A percentile compares a stretch with the other conserved stretches of the same genome.
Evolutionary conservation across 768 basidiomycete species (phyloP).

Genomic region (Exsudoporus frostii): DNA sequence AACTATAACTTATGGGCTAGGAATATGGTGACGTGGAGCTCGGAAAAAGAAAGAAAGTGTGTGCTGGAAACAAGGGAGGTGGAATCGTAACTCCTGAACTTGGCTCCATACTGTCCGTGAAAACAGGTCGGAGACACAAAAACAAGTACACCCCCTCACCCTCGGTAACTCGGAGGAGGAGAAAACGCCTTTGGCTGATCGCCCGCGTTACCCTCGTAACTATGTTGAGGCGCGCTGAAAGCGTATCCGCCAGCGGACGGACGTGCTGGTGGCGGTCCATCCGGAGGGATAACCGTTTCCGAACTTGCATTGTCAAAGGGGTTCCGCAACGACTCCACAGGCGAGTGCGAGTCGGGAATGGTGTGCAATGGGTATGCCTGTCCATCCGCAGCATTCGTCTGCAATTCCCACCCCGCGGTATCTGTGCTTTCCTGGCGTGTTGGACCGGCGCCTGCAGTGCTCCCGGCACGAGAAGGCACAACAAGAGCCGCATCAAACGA

Average conservation of each 20-base stretch:
- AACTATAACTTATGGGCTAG: conserved; percentile 24
- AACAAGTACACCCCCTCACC: not conserved
- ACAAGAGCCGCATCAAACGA: conserved; percentile 15
- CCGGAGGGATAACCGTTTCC: conserved; percentile 19
- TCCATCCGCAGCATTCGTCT: conserved; percentile 24
- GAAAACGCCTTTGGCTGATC: conserved; percentile 2
- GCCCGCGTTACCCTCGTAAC: conserved; percentile 16
- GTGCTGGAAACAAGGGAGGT: not conserved
- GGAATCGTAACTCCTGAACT: not conserved
- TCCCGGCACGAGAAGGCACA: conserved; percentile 11
- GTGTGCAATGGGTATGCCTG: conserved; percentile 24
- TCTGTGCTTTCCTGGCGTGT: conserved; percentile 31
- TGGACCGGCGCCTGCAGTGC: conserved; percentile 4
- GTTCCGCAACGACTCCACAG: conserved; percentile 18
- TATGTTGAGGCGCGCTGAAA: conserved; percentile 24
- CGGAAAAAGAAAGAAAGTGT: conserved; percentile 3
- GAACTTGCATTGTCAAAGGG: conserved; percentile 23
- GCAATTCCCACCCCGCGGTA: conserved; percentile 29
- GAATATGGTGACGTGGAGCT: not conserved
- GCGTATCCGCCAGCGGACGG: conserved; percentile 20
- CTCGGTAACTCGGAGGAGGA: conserved; percentile 21
- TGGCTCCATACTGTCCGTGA: not conserved
- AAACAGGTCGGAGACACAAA: not conserved
- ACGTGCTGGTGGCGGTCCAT: conserved; percentile 4
- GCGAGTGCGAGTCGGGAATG: conserved; percentile 10